Evolutionary conservation across 2,329 filamentous ascomycete species (phyloP).

Genomic region (Teratosphaeria zuluensis): DNA sequence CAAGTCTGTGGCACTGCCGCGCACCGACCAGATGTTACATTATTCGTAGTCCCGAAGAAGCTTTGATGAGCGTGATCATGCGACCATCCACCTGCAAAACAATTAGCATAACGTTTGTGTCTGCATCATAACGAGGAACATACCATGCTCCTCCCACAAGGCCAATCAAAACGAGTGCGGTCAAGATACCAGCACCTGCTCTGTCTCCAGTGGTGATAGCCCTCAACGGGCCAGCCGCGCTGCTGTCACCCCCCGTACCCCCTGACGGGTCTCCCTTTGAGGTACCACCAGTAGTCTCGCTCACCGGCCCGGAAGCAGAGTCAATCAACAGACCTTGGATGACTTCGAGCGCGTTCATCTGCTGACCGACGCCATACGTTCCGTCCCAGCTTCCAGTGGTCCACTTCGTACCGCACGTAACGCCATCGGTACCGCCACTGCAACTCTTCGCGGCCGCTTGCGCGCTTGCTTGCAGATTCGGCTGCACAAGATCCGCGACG

Average conservation of each 20-base stretch:
- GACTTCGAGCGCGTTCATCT: conserved; percentile 48
- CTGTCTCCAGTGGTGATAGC: conserved; percentile 50
- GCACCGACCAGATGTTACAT: background rate
- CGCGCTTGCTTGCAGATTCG: conserved; percentile 45
- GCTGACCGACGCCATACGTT: conserved; percentile 43
- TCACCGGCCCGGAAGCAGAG: conserved; percentile 32
- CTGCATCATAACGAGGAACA: background rate
- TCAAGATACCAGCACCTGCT: conserved; percentile 60
- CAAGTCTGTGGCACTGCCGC: background rate
- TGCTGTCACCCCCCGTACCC: conserved; percentile 23
- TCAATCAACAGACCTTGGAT: conserved; percentile 36
- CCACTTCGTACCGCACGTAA: conserved; percentile 38
- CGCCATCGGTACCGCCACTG: conserved; percentile 36
- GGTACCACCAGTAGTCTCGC: conserved; percentile 43
- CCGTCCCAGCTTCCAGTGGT: conserved; percentile 34
- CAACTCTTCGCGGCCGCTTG: conserved; percentile 46
- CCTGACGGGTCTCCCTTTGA: conserved; percentile 36
- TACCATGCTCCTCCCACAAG: conserved; percentile 42
- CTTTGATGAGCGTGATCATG: background rate
- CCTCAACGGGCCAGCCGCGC: conserved; percentile 23
- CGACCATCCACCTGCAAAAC: conserved; percentile 36
- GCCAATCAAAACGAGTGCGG: conserved; percentile 47
- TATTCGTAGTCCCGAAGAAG: background rate
- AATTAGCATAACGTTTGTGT: background rate
- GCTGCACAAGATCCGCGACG: conserved; percentile 36